Evolutionary conservation across 441 rosid species (phyloP), one percentile per base, ranked within the genome.

Genomic region (Erodium chrysanthum): DNA sequence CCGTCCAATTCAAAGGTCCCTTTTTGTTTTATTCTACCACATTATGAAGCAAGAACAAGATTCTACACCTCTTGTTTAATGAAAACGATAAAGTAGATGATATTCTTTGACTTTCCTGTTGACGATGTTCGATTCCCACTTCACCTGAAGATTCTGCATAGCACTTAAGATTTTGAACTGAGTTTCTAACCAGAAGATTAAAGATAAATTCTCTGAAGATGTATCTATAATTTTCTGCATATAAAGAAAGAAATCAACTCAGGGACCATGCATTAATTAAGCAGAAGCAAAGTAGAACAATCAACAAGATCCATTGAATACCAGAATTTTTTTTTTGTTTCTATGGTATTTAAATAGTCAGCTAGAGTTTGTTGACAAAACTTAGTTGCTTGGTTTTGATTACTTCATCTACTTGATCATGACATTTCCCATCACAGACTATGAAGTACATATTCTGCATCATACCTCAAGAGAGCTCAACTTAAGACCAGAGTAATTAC

Each of bases 31-130:
- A 20, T 18, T 52, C 59, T 52, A 52, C 22, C 59, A 52, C 59
- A 52, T 52, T 52, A 52, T 20, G 20, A 52, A 52, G 59, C 20
- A 52, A 52, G 59, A 17, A 52, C 59, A 18, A 52, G 59, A 52
- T 52, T 17, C 59, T 15, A 17, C 17, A 52, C 8, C 59, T 52
- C 59, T 52, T 52, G 59, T 52, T 17, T 7, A 17, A 20, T 52
- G 59, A 17, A 52, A 52, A 6, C 22, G 59, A 52, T 15, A 52
- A 52, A 52, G 59, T 52, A 17, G 0, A 4, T 17, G 7, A 2
- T 15, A 7, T 52, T 52, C 59, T 52, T 15, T 52, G 7, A 17
- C 59, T 52, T 52, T 52, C 59, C 22, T 5, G 59, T 52, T 52
- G 8, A 17, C 20, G 17, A 20, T 15, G 59, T 15, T 15, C 21